A percentile compares a stretch with the other conserved stretches of the same genome.
phyloP scores from a whole-genome alignment of 2,329 filamentous ascomycete species.

The Hymenoscyphus infarciens region DNA sequence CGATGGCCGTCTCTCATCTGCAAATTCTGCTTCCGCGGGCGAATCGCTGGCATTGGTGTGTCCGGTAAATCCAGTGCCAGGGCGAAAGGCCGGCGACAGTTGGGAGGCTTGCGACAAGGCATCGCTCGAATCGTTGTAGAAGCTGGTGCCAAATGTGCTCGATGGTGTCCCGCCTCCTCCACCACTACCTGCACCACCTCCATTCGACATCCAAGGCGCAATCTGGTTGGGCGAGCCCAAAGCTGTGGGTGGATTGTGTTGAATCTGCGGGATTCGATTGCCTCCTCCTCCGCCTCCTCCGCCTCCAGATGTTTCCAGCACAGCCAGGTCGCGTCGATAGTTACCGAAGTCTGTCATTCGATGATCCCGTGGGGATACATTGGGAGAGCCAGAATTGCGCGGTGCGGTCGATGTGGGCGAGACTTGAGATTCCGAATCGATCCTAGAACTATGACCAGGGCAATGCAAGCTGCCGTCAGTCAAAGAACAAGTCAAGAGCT shows the following conservation, averaged over 20 bases:
- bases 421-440: constrained; percentile 34
- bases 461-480: constrained; percentile 36
- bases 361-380: constrained; percentile 36
- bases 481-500: constrained; percentile 32
- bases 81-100: constrained; percentile 66
- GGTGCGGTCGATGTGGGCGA: constrained; percentile 34
- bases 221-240: constrained; percentile 44
- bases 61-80: constrained; percentile 42
- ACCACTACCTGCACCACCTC: constrained; percentile 15
- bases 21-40: constrained; percentile 56
- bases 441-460: constrained; percentile 26
- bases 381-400: constrained; percentile 27
- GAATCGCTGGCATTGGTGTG: constrained; percentile 54
- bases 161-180: constrained; percentile 31
- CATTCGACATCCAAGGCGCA: constrained; percentile 52
- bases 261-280: constrained; percentile 52
- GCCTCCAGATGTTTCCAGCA: constrained; percentile 59
- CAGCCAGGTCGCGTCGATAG: constrained; percentile 68
- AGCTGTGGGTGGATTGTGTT: constrained; percentile 56
- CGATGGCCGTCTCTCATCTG: constrained; percentile 79
- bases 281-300: constrained; percentile 27
- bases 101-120: constrained; percentile 64
- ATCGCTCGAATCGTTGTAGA: constrained; percentile 72
- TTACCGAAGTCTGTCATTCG: constrained; percentile 55
- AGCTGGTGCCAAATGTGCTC: constrained; percentile 49